phyloP scores from a whole-genome alignment of 2,329 filamentous ascomycete species.

The Hymenoscyphus infarciens region DNA sequence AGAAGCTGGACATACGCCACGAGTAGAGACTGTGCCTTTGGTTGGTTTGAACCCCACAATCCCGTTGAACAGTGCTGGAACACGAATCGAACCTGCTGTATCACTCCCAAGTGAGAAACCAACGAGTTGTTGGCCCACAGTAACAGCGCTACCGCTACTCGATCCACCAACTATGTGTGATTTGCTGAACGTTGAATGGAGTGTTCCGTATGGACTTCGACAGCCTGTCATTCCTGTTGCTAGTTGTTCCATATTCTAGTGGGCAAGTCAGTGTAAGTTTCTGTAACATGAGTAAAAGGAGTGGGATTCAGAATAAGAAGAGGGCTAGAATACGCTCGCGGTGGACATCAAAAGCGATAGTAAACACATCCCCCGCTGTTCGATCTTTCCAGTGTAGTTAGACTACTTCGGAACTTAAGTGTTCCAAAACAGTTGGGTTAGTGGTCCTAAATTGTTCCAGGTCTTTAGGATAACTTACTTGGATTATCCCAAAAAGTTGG shows the following conservation, averaged over 20 bases:
- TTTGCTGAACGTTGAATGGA: constrained; percentile 45
- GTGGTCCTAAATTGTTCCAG: too few relatives aligned
- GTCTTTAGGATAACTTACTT: too few relatives aligned
- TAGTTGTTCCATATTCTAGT: constrained; percentile 48
- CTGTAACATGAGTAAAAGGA: neutral
- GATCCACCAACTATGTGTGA: constrained; percentile 52
- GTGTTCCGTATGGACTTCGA: constrained; percentile 49
- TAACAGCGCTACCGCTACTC: constrained; percentile 50
- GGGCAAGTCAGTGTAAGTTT: neutral
- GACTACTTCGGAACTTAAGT: too few relatives aligned
- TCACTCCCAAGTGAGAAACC: constrained; percentile 53
- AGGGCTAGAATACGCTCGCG: too few relatives aligned
- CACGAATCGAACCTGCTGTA: constrained; percentile 50
- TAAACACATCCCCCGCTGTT: too few relatives aligned
- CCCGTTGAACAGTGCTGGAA: constrained; percentile 49
- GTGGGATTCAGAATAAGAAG: too few relatives aligned
- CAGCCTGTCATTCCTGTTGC: constrained; percentile 55
- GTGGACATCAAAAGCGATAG: too few relatives aligned
- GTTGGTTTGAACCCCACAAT: constrained; percentile 48
- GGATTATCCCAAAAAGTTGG: too few relatives aligned
- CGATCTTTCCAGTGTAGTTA: too few relatives aligned
- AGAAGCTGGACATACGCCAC: constrained; percentile 49
- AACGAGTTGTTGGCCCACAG: constrained; percentile 47
- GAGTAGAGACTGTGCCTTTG: constrained; percentile 45
- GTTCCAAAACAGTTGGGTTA: too few relatives aligned